Base-by-base conservation (phyloP, 2,329 filamentous ascomycete species). In the Diplodia sapinea region DNA sequence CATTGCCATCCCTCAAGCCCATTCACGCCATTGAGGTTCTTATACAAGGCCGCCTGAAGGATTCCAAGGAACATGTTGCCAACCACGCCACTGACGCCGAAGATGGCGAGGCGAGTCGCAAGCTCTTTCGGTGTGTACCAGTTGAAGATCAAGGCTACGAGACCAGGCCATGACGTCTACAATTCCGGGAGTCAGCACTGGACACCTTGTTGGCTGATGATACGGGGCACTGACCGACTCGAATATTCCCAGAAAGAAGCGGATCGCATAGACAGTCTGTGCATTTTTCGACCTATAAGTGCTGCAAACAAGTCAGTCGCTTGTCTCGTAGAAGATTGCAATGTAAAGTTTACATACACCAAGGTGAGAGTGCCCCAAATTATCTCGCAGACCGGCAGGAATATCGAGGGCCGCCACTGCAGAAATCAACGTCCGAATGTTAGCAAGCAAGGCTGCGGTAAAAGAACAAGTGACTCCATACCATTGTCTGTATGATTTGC, bases 41-140 rank as follows among this genome's bases (percentile, higher is more conserved):
- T 74, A 61, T 77, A 77, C 7, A 73, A 74, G 20, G 74, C 75
- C 20, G 76, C 75, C 65, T 77, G 76, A 3, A 78, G 67, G 69
- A 76, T 76, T 1, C 75, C 75, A 36, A 73, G 74, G 70, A 78
- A 76, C 76, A 78, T 78, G 11, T 74, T 72, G 12, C 73, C 74
- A 1, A 78, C 69, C 1, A 74, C 71, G 13, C 73, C 73, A 1
- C 75, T 75, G 57, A 75, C 74, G 66, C 73, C 77, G 56, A 78
- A 78, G 3, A 78, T 62, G 1, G 73, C 73, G 2, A 76, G 72
- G 15, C 76, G 73, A 31, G 76, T 74, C 13, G 74, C 74, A 36
- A 76, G 67, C 43, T 78, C 76, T 55, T 71, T 73, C 62, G 79
- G 77, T 0, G 78, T 81, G 65, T 82, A 83, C 81, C 80, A 83